These are phyloP conservation scores for Dioscorea alata DNA, from an alignment of 106 monocot species.

Conservation along the genomic window DNA sequence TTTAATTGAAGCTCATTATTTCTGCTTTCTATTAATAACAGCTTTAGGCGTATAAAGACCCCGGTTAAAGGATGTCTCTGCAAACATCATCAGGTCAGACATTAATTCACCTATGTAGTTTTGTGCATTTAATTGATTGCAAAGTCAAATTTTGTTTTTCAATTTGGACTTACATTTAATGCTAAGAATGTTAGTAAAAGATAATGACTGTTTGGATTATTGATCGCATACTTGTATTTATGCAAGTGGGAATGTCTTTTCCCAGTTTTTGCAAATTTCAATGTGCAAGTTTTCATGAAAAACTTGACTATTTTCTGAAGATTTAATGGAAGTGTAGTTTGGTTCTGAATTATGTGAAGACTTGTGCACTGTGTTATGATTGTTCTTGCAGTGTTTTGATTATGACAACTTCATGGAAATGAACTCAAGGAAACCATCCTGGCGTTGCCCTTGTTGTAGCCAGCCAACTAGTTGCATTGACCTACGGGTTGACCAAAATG, in stretches of 20 bases:
- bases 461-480: constrained; percentile 61
- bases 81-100: constrained; percentile 80
- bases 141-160: background rate
- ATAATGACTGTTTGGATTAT: background rate
- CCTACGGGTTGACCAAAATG: constrained; percentile 70
- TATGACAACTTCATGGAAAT: constrained; percentile 87
- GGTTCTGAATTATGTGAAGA: too few relatives aligned
- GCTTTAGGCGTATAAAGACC: constrained; percentile 77
- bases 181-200: background rate
- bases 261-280: too few relatives aligned
- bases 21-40: constrained; percentile 19
- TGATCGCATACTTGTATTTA: too few relatives aligned
- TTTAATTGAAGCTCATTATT: too few relatives aligned
- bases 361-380: too few relatives aligned
- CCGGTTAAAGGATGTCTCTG: constrained; percentile 89
- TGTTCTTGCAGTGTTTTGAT: constrained; percentile 82
- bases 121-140: too few relatives aligned
- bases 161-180: background rate
- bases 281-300: too few relatives aligned
- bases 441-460: constrained; percentile 93
- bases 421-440: constrained; percentile 77
- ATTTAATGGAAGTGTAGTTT: too few relatives aligned
- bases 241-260: too few relatives aligned
- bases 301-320: too few relatives aligned
- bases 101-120: too few relatives aligned